A percentile compares a stretch with the other conserved stretches of the same genome.
Evolutionary conservation across 768 basidiomycete species (phyloP).

Genomic region (Chiua virens): DNA sequence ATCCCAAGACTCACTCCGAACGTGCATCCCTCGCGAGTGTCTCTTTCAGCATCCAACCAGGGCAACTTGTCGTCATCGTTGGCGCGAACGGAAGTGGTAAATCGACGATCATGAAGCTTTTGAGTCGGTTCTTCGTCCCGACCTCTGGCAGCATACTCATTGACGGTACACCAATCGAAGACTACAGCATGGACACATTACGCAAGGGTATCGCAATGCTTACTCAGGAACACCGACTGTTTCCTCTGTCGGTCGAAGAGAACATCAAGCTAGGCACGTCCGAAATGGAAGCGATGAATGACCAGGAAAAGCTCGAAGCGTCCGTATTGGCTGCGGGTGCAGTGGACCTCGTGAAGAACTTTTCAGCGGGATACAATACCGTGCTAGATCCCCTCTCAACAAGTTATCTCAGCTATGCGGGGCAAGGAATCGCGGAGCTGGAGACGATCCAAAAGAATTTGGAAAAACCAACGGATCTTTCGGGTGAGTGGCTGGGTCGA

Average conservation of each 20-base stretch:
- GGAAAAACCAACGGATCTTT: conserved; percentile 22
- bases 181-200: conserved; percentile 33
- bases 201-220: conserved; percentile 42
- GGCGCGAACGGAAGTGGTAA: conserved; percentile 36
- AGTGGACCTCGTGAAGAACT: conserved; percentile 37
- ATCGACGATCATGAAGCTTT: conserved; percentile 40
- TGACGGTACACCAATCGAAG: conserved; percentile 36
- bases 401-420: conserved; percentile 28
- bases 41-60: conserved; percentile 31
- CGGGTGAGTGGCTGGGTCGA: conserved; percentile 11
- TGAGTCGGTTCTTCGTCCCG: conserved; percentile 35
- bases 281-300: conserved; percentile 7
- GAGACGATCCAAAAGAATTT: conserved; percentile 18
- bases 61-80: conserved; percentile 35
- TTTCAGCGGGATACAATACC: conserved; percentile 40
- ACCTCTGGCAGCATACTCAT: conserved; percentile 38
- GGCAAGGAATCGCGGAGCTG: conserved; percentile 9
- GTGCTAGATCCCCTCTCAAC: conserved; percentile 34
- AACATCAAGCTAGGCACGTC: conserved; percentile 39
- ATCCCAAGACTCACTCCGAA: conserved; percentile 41
- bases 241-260: conserved; percentile 39
- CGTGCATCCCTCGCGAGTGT: conserved; percentile 25
- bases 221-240: conserved; percentile 39
- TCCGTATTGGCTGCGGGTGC: conserved; percentile 39
- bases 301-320: conserved; percentile 17